phyloP scores from a whole-genome alignment of 140 eudicot species.

The Erigeron philadelphicus region DNA sequence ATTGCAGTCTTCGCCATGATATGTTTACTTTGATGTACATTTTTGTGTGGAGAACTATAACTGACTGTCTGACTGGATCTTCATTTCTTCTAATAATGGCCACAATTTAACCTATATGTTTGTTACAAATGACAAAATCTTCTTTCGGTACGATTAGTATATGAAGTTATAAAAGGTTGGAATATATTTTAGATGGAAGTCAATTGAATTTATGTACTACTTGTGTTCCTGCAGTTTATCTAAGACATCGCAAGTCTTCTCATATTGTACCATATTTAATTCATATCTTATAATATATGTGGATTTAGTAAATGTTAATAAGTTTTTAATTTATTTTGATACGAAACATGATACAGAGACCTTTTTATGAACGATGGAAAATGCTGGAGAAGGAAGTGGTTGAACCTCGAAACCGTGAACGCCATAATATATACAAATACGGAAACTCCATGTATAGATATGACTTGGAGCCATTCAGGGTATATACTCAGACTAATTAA shows the following conservation, averaged over 20 bases:
- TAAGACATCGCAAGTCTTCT: background rate
- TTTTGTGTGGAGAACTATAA: background rate
- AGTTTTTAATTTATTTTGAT: background rate
- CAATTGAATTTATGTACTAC: background rate
- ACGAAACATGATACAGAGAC: conserved; percentile 52
- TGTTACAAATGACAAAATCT: background rate
- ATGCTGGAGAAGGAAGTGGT: conserved; percentile 97
- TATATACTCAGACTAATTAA: conserved; percentile 29
- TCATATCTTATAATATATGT: conserved; percentile 8
- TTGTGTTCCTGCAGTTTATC: background rate
- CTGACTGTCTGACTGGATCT: background rate
- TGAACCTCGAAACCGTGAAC: conserved; percentile 82
- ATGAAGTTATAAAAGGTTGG: background rate
- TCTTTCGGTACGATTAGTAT: background rate
- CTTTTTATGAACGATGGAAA: conserved; percentile 92
- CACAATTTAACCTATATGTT: background rate
- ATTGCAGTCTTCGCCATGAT: background rate
- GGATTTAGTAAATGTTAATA: background rate
- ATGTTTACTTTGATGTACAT: conserved; percentile 13
- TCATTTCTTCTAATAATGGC: background rate
- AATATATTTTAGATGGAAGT: too few species aligned
- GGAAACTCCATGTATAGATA: conserved; percentile 73
- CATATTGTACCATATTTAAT: conserved; percentile 15
- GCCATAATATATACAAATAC: conserved; percentile 44
- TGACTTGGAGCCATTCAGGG: conserved; percentile 95